phyloP scores from a whole-genome alignment of 108 stramenopile genomes.

The Cyclotella atomus region DNA sequence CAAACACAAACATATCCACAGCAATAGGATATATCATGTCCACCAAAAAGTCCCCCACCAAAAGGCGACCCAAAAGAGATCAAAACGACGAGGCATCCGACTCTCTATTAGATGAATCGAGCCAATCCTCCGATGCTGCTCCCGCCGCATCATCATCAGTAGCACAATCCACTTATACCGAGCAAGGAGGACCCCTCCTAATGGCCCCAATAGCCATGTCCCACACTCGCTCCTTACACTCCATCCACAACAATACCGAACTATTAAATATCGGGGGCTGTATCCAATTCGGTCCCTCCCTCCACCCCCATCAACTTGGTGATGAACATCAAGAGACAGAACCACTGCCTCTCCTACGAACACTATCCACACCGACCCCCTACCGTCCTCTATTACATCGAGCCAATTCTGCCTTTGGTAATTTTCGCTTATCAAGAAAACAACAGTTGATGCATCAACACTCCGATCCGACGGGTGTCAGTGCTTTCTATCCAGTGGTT shows the following conservation, averaged over 20 bases:
- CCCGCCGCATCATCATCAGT: too few relatives aligned
- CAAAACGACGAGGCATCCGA: too few relatives aligned
- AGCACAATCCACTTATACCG: too few relatives aligned
- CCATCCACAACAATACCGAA: too few relatives aligned
- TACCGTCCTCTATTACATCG: slow-evolving; percentile 3
- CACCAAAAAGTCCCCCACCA: not conserved
- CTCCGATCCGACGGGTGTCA: slow-evolving; percentile 4
- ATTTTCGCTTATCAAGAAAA: not conserved
- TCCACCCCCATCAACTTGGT: not conserved
- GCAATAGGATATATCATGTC: not conserved
- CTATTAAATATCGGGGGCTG: not conserved
- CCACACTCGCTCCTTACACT: not conserved
- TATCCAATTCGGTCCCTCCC: not conserved
- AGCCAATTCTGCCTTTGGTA: slow-evolving; percentile 5
- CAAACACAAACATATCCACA: not conserved
- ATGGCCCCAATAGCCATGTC: not conserved
- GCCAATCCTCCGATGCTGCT: too few relatives aligned
- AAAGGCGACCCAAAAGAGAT: not conserved
- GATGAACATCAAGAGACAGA: not conserved
- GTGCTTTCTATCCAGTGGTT: not conserved
- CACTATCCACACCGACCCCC: not conserved
- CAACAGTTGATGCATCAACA: not conserved
- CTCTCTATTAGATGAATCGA: too few relatives aligned
- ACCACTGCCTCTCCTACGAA: not conserved
- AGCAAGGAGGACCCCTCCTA: not conserved